Percentiles rank a stretch among this genome's conserved stretches.
phyloP scores from a whole-genome alignment of 306 rosid species.

The Sphenostylis stenocarpa region DNA sequence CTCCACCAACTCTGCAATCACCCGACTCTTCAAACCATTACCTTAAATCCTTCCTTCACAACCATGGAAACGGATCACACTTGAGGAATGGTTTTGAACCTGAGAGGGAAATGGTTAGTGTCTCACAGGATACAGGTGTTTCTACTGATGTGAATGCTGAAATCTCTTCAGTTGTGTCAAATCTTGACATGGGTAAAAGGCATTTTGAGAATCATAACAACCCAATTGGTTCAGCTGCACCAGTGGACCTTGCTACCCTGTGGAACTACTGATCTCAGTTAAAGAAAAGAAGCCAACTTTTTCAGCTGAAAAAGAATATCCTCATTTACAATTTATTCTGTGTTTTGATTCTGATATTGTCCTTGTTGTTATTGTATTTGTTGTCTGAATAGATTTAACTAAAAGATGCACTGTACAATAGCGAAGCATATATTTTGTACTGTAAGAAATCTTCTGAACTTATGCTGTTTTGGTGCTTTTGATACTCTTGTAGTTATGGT shows the following conservation, averaged over 20 bases:
- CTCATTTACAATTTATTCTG: slow-evolving; percentile 2
- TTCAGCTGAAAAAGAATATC: neutral
- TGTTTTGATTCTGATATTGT: slow-evolving; percentile 21
- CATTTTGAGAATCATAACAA: slow-evolving; percentile 46
- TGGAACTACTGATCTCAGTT: slow-evolving; percentile 54
- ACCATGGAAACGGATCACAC: slow-evolving; percentile 47
- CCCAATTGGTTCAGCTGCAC: slow-evolving; percentile 38
- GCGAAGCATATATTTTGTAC: slow-evolving; percentile 41
- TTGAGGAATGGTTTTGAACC: slow-evolving; percentile 48
- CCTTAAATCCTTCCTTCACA: slow-evolving; percentile 54
- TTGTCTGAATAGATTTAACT: slow-evolving; percentile 28
- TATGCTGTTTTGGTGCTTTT: slow-evolving; percentile 16
- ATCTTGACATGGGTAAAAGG: slow-evolving; percentile 45
- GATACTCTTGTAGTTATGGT: slow-evolving; percentile 3
- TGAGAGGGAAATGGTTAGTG: slow-evolving; percentile 44
- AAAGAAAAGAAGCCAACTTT: neutral
- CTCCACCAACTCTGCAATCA: slow-evolving; percentile 29
- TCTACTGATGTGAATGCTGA: slow-evolving; percentile 49
- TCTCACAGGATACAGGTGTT: slow-evolving; percentile 53
- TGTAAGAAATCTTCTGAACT: slow-evolving; percentile 40
- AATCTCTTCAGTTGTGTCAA: slow-evolving; percentile 51
- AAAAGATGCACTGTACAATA: slow-evolving; percentile 7
- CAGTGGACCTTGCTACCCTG: slow-evolving; percentile 41
- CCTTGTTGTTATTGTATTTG: neutral
- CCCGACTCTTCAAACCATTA: slow-evolving; percentile 26